A percentile compares a stretch with the other conserved stretches of the same genome.
These are phyloP conservation scores for Pestalotiopsis sp. DNA, from an alignment of 2,329 filamentous ascomycete species.

Conservation along the genomic window DNA sequence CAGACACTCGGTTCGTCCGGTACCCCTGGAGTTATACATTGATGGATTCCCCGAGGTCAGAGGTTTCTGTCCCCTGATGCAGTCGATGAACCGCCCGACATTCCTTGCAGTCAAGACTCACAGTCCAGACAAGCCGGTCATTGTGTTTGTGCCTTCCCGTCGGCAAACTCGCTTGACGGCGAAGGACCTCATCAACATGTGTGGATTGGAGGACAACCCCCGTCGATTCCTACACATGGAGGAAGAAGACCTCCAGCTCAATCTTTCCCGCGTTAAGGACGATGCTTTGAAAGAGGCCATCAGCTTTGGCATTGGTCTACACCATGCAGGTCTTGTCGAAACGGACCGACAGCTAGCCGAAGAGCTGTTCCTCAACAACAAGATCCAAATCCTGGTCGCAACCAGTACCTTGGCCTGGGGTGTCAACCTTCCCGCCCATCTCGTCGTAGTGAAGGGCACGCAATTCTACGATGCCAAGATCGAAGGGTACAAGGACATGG, in stretches of 20 bases:
- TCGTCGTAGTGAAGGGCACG: slow-evolving; percentile 97
- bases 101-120: slow-evolving; percentile 97
- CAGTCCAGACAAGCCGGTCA: slow-evolving; percentile 94
- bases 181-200: slow-evolving; percentile 95
- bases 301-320: slow-evolving; percentile 93
- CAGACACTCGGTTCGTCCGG: slow-evolving; percentile 92
- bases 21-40: slow-evolving; percentile 94
- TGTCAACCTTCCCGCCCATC: slow-evolving; percentile 93
- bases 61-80: slow-evolving; percentile 97
- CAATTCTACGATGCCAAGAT: slow-evolving; percentile 98
- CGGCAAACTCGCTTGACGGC: slow-evolving; percentile 93
- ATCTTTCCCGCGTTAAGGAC: slow-evolving; percentile 89
- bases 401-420: slow-evolving; percentile 98
- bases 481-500: slow-evolving; percentile 98
- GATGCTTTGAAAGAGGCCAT: slow-evolving; percentile 91
- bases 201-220: slow-evolving; percentile 97
- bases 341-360: slow-evolving; percentile 89
- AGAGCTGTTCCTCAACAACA: slow-evolving; percentile 95
- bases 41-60: slow-evolving; percentile 95
- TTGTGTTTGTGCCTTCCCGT: slow-evolving; percentile 95
- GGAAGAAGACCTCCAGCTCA: slow-evolving; percentile 88
- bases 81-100: slow-evolving; percentile 97
- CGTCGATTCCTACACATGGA: slow-evolving; percentile 91
- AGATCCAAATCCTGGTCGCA: slow-evolving; percentile 94
- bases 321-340: slow-evolving; percentile 96